Percentiles rank a stretch among this genome's conserved stretches.
phyloP scores from a whole-genome alignment of 495 filamentous ascomycete genomes.

The Penicillium roqueforti region DNA sequence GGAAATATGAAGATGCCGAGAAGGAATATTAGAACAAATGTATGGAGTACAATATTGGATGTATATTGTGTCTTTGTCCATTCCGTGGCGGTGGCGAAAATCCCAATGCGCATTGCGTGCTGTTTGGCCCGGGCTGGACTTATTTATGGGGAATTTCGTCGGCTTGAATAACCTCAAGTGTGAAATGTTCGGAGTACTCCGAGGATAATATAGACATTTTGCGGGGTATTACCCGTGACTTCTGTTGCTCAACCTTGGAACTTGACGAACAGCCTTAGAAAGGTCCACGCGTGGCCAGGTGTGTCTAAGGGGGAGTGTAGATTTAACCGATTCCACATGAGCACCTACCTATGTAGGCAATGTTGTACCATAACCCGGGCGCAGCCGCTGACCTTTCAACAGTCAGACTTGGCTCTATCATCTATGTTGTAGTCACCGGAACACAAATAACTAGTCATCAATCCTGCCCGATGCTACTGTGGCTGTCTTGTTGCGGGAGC shows the following conservation, averaged over 20 bases:
- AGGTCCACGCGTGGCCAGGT: not conserved
- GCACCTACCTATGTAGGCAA: not conserved
- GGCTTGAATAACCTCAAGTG: not conserved
- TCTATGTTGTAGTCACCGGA: slow-evolving; percentile 9
- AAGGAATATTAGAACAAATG: not conserved
- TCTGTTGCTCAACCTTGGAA: not conserved
- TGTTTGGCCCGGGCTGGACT: not conserved
- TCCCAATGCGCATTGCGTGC: not conserved
- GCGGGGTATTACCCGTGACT: not conserved
- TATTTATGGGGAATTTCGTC: not conserved
- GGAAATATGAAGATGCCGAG: not conserved
- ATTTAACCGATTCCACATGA: not conserved
- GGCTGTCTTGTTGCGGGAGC: slow-evolving; percentile 9
- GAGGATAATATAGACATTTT: not conserved
- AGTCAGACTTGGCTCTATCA: not conserved
- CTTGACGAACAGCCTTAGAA: not conserved
- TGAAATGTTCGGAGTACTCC: not conserved
- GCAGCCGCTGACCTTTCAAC: not conserved
- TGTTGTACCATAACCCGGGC: not conserved
- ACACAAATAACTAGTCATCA: slow-evolving; percentile 11
- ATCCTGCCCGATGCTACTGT: slow-evolving; percentile 24
- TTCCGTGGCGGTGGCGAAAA: slow-evolving; percentile 2
- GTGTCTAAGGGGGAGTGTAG: not conserved
- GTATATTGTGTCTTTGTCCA: too few relatives aligned
- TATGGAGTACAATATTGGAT: not conserved